A percentile compares a stretch with the other conserved stretches of the same genome.
phyloP scores from a whole-genome alignment of 495 filamentous ascomycete species.

The Trichocladium uniseriatum region DNA sequence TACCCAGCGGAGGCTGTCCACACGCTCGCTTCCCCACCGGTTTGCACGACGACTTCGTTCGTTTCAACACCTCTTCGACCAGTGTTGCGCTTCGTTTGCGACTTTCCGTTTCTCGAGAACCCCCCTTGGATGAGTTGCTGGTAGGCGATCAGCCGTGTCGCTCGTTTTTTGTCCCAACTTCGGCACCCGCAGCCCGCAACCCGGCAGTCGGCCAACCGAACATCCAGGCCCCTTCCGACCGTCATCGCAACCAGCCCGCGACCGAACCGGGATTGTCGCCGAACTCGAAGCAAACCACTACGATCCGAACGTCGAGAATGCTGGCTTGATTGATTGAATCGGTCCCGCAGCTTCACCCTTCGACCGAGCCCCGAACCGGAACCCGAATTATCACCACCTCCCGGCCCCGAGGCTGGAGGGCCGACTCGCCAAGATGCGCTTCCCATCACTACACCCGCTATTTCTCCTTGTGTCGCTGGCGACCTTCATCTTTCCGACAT shows the following conservation, averaged over 20 bases:
- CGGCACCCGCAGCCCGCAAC: too few species aligned
- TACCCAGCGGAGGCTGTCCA: not conserved
- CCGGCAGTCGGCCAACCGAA: not conserved
- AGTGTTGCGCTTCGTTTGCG: not conserved
- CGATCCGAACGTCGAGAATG: not conserved
- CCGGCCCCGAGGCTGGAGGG: not conserved
- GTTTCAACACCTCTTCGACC: not conserved
- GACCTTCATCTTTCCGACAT: slow-evolving; percentile 20
- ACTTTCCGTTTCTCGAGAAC: not conserved
- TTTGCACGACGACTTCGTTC: slow-evolving; percentile 1
- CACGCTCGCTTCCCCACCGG: not conserved
- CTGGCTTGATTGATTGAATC: not conserved
- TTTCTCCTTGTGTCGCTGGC: slow-evolving; percentile 29
- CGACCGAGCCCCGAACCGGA: not conserved
- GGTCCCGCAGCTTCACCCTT: not conserved
- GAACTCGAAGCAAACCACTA: not conserved
- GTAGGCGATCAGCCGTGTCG: slow-evolving; percentile 3
- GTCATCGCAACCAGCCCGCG: not conserved
- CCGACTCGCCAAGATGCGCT: slow-evolving; percentile 26
- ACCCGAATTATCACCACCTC: not conserved
- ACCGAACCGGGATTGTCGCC: not conserved
- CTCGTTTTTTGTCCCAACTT: not conserved
- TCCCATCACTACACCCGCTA: slow-evolving; percentile 23
- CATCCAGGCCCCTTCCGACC: not conserved
- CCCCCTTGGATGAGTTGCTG: not conserved